These are phyloP conservation scores for Acanthamoeba rhysodes DNA, from an alignment of 208 protist genomes.

Conservation along the genomic window DNA sequence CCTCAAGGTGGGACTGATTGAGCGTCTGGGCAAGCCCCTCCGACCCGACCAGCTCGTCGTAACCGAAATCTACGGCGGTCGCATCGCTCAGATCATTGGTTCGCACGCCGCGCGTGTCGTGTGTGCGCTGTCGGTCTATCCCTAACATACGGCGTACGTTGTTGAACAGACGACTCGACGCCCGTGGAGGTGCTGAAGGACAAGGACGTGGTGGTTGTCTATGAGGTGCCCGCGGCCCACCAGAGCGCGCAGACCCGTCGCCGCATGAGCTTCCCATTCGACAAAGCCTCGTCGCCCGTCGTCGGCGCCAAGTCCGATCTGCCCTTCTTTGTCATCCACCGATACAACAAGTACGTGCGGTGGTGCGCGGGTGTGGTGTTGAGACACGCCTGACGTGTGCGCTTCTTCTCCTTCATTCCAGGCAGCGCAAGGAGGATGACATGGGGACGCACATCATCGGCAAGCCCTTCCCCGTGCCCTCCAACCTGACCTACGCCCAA, in stretches of 20 bases:
- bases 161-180: background rate
- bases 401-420: background rate
- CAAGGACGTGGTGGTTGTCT: conserved; percentile 25
- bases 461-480: conserved; percentile 38
- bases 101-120: no score
- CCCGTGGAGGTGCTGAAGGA: conserved; percentile 25
- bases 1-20: conserved; percentile 18
- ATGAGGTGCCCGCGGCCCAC: conserved; percentile 39
- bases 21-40: conserved; percentile 26
- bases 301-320: conserved; percentile 1
- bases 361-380: no score
- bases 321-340: conserved; percentile 11
- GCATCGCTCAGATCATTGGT: conserved; percentile 16
- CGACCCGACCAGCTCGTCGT: conserved; percentile 41
- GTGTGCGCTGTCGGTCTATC: no score
- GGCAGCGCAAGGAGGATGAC: conserved; percentile 8
- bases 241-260: background rate
- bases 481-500: conserved; percentile 27
- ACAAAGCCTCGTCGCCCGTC: conserved; percentile 13
- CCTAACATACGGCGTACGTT: no score
- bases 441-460: background rate
- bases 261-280: conserved; percentile 47
- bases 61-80: conserved; percentile 17
- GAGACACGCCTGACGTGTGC: background rate
- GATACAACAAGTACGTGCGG: conserved; percentile 29